Base-by-base conservation (phyloP, 805 yeast genomes). In the Pichia manshurica region DNA sequence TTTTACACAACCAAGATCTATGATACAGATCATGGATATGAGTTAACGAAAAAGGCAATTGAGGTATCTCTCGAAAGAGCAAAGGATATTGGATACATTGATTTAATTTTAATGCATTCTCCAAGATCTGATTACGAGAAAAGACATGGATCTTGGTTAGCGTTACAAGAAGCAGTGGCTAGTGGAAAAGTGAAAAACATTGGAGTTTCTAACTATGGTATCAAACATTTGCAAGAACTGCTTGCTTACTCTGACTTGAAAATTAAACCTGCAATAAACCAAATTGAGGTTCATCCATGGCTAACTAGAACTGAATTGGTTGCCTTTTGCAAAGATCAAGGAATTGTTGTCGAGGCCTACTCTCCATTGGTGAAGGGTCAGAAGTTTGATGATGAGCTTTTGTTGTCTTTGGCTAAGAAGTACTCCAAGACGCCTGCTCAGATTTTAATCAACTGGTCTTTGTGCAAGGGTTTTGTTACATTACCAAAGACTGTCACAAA, bases 171-270 rank as follows among this genome's bases (percentile, higher is more conserved):
- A 47, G 74, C 73, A 3, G 79, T 75, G 8, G 72, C 65, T 33
- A 59, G 63, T 6, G 82, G 82, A 15, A 62, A 56, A 39, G 70
- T 79, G n/a, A 70, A 68, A 51, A 68, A 66, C 41, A 74, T 82
- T 48, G 87, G 87, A 22, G 84, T 82, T 12, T 78, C 84, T 20
- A 82, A 81, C 62, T 82, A 71, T 57, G 84, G 83, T 16, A 59
- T 66, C 15, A 67, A 69, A 36, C 86, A 81, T 57, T 53, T 82
- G 22, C 8, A 48, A 17, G 51, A 48, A 29, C 60, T 82, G 17
- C 56, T 73, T 33, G 55, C 56, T 3, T 75, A 77, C 72, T 59
- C 60, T 7, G 74, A 66, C 3, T 64, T 79, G 29, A 64, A 64
- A 47, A 56, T 60, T 48, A 60, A 50, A 56, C 81, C 80, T 1